These are phyloP conservation scores for Debaryomycetaceae sp. DNA, from an alignment of 1,139 yeast genomes.

Conservation along the genomic window DNA sequence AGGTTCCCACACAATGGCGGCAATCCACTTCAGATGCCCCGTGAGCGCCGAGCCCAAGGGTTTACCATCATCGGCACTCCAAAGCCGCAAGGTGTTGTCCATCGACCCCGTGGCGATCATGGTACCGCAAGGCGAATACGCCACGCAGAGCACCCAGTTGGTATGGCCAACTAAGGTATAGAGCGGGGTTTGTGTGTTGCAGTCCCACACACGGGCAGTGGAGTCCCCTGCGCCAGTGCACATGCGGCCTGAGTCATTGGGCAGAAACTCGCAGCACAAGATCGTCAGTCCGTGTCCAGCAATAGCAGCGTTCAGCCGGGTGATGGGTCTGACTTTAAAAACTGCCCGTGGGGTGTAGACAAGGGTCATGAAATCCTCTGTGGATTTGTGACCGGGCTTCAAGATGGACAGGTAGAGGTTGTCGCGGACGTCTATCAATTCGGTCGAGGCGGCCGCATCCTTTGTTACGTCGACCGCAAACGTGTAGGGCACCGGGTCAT, in stretches of 20 bases:
- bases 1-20: conserved; percentile 93
- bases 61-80: conserved; percentile 79
- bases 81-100: conserved; percentile 84
- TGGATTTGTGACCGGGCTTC: conserved; percentile 81
- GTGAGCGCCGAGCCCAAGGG: conserved; percentile 66
- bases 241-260: conserved; percentile 79
- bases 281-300: conserved; percentile 96
- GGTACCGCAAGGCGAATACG: conserved; percentile 91
- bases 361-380: conserved; percentile 89
- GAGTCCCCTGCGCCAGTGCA: conserved; percentile 97
- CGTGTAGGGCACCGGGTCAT: conserved; percentile 88
- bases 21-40: conserved; percentile 90
- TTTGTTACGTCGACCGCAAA: conserved; percentile 60
- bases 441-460: conserved; percentile 26
- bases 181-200: conserved; percentile 89
- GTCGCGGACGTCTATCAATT: conserved; percentile 66
- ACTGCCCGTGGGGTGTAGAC: conserved; percentile 94
- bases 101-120: conserved; percentile 93
- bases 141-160: conserved; percentile 93
- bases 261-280: conserved; percentile 89
- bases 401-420: conserved; percentile 75
- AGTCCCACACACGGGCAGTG: conserved; percentile 98
- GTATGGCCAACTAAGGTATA: conserved; percentile 78
- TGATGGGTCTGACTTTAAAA: conserved; percentile 86
- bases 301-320: conserved; percentile 87